Conservation (phyloP, 2,329 filamentous ascomycete genomes). For the Aquanectria penicillioides region DNA sequence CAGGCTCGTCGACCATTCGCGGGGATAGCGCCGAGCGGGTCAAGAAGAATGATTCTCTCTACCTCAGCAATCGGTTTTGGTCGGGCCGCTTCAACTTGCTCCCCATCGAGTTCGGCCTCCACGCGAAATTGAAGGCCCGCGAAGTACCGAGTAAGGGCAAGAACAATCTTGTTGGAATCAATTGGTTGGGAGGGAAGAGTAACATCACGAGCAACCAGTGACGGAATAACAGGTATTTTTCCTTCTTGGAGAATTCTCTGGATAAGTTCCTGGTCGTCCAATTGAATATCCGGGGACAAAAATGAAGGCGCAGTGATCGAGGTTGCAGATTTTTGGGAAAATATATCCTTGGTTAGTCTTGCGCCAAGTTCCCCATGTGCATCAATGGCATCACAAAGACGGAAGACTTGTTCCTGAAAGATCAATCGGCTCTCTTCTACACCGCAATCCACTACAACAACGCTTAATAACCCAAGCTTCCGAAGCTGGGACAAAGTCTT, state of each 20-base stretch:
- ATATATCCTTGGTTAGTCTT: conserved; percentile 67
- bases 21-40: conserved; percentile 87
- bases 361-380: conserved; percentile 74
- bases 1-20: conserved; percentile 56
- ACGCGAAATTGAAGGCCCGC: conserved; percentile 67
- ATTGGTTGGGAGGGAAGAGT: conserved; percentile 51
- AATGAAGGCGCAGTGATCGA: conserved; percentile 25
- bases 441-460: conserved; percentile 83
- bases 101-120: not conserved
- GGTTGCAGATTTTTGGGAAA: conserved; percentile 26
- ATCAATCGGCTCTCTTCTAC: conserved; percentile 51
- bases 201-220: conserved; percentile 54
- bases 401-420: conserved; percentile 72
- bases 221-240: conserved; percentile 52
- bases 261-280: conserved; percentile 47
- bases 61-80: conserved; percentile 68
- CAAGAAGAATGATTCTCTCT: conserved; percentile 89
- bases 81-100: conserved; percentile 45
- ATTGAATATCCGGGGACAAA: conserved; percentile 39
- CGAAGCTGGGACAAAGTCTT: conserved; percentile 86
- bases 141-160: conserved; percentile 82
- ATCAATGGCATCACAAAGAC: conserved; percentile 80
- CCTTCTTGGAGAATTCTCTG: conserved; percentile 45
- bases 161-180: conserved; percentile 70
- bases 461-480: conserved; percentile 81